phyloP scores from a whole-genome alignment of 2,329 filamentous ascomycete species.

The Helotiales sp. region DNA sequence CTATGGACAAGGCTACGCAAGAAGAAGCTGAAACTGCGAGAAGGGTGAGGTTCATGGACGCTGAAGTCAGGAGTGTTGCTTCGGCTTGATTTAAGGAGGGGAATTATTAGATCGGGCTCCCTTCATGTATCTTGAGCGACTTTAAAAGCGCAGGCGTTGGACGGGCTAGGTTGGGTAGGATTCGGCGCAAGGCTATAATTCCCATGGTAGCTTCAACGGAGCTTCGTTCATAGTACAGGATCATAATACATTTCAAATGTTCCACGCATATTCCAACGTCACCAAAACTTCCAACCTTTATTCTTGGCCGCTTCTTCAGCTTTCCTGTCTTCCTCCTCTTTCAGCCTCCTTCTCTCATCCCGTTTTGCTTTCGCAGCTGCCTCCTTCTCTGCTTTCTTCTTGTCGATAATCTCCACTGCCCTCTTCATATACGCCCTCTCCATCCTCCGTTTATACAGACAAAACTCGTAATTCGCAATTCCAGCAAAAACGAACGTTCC shows the following conservation, averaged over 20 bases:
- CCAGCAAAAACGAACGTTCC: constrained; percentile 70
- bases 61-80: constrained; percentile 17
- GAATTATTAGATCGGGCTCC: background rate
- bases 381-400: constrained; percentile 68
- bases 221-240: background rate
- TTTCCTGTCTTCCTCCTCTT: constrained; percentile 43
- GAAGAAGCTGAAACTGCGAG: constrained; percentile 27
- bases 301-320: constrained; percentile 30
- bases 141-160: background rate
- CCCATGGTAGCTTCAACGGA: background rate
- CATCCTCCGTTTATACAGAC: constrained; percentile 69
- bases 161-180: background rate
- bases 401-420: constrained; percentile 78
- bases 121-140: background rate
- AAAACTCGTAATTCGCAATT: constrained; percentile 80
- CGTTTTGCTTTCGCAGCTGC: constrained; percentile 40
- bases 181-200: background rate
- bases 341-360: constrained; percentile 42
- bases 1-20: constrained; percentile 10
- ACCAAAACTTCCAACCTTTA: constrained; percentile 35
- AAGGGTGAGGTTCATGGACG: constrained; percentile 33
- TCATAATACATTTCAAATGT: background rate
- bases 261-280: background rate
- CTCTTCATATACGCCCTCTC: constrained; percentile 84
- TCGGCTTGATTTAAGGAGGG: constrained; percentile 12